These are phyloP conservation scores for Chenopodium formosanum DNA, from an alignment of 148 eudicot species.

Conservation along the genomic window DNA sequence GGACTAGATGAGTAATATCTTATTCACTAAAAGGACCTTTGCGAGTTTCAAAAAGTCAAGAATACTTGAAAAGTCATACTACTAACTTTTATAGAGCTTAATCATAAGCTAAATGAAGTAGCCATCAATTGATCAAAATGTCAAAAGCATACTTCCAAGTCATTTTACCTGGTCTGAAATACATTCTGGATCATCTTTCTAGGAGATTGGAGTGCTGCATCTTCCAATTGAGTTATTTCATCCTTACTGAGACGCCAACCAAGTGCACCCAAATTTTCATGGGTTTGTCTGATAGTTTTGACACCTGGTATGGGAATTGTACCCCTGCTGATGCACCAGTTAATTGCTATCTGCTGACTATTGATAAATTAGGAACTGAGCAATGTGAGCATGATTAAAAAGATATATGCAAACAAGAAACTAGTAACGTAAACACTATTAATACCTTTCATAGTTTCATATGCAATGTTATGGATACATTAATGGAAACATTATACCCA, in stretches of 20 bases:
- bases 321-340: slow-evolving; percentile 93
- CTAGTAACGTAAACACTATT: background rate
- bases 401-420: background rate
- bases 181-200: slow-evolving; percentile 82
- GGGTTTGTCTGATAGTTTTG: slow-evolving; percentile 69
- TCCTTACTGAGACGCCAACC: slow-evolving; percentile 74
- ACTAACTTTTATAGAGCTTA: too few species aligned
- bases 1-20: too few species aligned
- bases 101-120: too few species aligned
- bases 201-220: slow-evolving; percentile 68
- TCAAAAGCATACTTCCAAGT: background rate
- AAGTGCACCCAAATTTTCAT: slow-evolving; percentile 82
- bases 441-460: background rate
- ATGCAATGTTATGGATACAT: too few species aligned
- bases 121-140: background rate
- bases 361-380: slow-evolving; percentile 5
- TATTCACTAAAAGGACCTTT: background rate
- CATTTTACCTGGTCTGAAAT: slow-evolving; percentile 68
- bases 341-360: slow-evolving; percentile 71
- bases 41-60: background rate
- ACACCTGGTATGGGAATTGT: slow-evolving; percentile 94
- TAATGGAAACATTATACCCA: too few species aligned
- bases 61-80: background rate
- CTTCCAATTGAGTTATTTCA: slow-evolving; percentile 66
- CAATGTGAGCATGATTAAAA: background rate